Evolutionary conservation across 2,329 filamentous ascomycete genomes (phyloP), one percentile per base, ranked within the genome.

Genomic region (Colletotrichum higginsianum): DNA sequence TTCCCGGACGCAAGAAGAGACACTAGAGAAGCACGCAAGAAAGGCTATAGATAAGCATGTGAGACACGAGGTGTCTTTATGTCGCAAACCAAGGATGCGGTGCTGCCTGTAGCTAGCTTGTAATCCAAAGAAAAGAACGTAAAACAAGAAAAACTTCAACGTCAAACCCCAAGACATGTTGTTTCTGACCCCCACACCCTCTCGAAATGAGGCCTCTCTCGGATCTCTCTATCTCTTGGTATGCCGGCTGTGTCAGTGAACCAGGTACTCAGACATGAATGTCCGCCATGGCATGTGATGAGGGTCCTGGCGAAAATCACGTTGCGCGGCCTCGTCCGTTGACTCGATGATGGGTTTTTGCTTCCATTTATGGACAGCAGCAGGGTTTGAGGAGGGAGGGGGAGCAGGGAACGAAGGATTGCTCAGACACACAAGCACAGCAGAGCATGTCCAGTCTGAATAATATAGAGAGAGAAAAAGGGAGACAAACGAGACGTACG

Each of bases 41-140:
- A 68, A 68, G 35, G 65, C 52, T 67, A 26, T 63, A 68, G 68
- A 68, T 58, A 63, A 53, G 47, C 53, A 63, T 60, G 58, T 61
- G 53, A 71, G 68, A 67, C 67, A 71, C 35, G 11, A 55, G 52
- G n/a, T 11, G 52, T 11, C 23, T 5, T 40, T 38, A 60, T 30
- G 65, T 63, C 40, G 65, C 68, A 62, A 55, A 38, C 58, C 68
- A n/a, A 49, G 38, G 65, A 42, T 21, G 58, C 66, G 52, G 65
- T 56, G 52, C 30, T 38, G 30, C 52, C 18, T 55, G 15, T 55
- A 38, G 53, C 58, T 46, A 40, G 50, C 50, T 67, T 67, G 57
- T 47, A 58, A 53, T 68, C 50, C 42, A 57, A 52, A 38, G 26
- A 21, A 55, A 53, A 62, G 55, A 62, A 56, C 35, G 64, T 62